Percentiles rank a stretch among this genome's conserved stretches.
phyloP scores from a whole-genome alignment of 495 filamentous ascomycete genomes.

The Penicillium alfredii region DNA sequence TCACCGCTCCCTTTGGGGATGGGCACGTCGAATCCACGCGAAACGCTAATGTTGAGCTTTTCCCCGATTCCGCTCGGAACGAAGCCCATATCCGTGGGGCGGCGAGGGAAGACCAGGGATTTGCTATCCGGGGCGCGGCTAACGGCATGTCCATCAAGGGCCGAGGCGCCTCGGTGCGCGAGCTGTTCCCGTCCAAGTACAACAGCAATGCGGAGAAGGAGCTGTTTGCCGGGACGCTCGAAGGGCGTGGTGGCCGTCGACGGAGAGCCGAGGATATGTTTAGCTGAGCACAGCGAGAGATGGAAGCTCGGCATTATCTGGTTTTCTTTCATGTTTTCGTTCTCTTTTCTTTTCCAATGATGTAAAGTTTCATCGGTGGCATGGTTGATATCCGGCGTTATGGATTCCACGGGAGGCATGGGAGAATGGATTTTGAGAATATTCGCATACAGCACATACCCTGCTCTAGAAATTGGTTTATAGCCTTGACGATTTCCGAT shows the following conservation, averaged over 20 bases:
- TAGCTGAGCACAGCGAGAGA: constrained; percentile 20
- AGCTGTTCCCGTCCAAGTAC: constrained; percentile 66
- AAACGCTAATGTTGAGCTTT: constrained; percentile 37
- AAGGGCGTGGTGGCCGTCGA: constrained; percentile 43
- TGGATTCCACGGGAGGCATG: no score
- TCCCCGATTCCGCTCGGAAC: constrained; percentile 26
- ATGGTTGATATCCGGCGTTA: constrained; percentile 18
- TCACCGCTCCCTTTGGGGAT: constrained; percentile 49
- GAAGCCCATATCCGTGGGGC: constrained; percentile 58
- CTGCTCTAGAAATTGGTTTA: no score
- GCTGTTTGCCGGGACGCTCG: constrained; percentile 54
- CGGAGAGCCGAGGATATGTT: constrained; percentile 50
- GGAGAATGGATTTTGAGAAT: constrained; percentile 5
- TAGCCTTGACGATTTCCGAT: no score
- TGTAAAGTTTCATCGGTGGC: constrained; percentile 8
- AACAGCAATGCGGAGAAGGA: constrained; percentile 63
- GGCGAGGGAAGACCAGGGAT: constrained; percentile 49
- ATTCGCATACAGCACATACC: no score
- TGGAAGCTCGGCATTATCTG: constrained; percentile 3
- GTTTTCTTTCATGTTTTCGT: constrained; percentile 5
- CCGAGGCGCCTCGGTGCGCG: constrained; percentile 50
- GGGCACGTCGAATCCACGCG: constrained; percentile 27
- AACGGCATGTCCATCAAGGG: constrained; percentile 44
- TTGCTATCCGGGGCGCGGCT: constrained; percentile 60
- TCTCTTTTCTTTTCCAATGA: no score